phyloP scores from a whole-genome alignment of 805 yeast genomes.

The Ogataea parapolymorpha region DNA sequence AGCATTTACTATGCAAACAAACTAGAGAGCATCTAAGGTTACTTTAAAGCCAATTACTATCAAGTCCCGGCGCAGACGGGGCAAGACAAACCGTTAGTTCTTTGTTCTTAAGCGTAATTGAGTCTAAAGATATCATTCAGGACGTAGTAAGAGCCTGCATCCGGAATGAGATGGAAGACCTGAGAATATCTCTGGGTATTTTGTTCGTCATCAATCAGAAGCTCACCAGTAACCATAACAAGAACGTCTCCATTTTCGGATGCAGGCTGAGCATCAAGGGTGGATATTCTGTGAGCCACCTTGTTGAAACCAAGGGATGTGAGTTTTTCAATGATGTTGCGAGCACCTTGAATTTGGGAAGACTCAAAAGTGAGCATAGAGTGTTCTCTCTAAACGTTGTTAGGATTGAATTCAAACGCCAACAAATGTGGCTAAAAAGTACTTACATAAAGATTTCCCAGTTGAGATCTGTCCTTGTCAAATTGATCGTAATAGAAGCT shows the following conservation, averaged over 20 bases:
- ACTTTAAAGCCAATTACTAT: neutral
- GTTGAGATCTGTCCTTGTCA: conserved; percentile 86
- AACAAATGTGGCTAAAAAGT: neutral
- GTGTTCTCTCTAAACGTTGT: conserved; percentile 63
- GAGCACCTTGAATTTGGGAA: conserved; percentile 91
- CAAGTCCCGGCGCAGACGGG: neutral
- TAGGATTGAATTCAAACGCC: conserved; percentile 1
- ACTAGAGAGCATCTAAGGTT: no score
- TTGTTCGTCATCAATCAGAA: conserved; percentile 88
- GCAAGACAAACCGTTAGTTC: neutral
- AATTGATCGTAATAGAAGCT: conserved; percentile 93
- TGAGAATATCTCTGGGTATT: conserved; percentile 96
- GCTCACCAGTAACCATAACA: conserved; percentile 97
- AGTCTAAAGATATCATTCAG: conserved; percentile 96
- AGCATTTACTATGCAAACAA: neutral
- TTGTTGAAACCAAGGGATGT: conserved; percentile 86
- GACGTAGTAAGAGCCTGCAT: conserved; percentile 85
- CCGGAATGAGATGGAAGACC: conserved; percentile 95
- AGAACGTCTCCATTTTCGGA: conserved; percentile 88
- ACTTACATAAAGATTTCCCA: conserved; percentile 80
- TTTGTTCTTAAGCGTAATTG: conserved; percentile 57
- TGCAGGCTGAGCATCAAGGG: conserved; percentile 97
- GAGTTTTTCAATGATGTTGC: conserved; percentile 88
- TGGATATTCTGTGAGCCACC: conserved; percentile 89
- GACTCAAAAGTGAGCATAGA: conserved; percentile 98